A percentile compares a stretch with the other conserved stretches of the same genome.
These are phyloP conservation scores for Pythium phragmitis DNA, from an alignment of 352 stramenopile genomes.

Conservation along the genomic window DNA sequence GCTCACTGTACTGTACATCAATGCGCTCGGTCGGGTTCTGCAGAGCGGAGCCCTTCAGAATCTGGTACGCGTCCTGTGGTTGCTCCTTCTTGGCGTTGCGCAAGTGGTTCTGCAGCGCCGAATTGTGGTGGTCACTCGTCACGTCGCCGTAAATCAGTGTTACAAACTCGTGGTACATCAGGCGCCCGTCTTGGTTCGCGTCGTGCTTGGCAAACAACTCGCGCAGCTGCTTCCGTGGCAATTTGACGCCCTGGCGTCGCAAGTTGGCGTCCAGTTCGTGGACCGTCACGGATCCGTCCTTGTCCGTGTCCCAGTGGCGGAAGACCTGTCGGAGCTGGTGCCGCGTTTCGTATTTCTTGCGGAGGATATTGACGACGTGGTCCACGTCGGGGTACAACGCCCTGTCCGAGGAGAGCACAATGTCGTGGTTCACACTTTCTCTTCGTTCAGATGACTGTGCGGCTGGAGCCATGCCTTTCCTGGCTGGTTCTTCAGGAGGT, in stretches of 20 bases:
- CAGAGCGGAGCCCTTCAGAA: slow-evolving; percentile 32
- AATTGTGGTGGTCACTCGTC: slow-evolving; percentile 20
- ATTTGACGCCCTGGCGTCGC: slow-evolving; percentile 38
- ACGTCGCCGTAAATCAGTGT: slow-evolving; percentile 38
- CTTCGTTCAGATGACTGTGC: background rate
- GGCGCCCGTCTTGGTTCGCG: slow-evolving; percentile 34
- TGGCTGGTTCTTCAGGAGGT: background rate
- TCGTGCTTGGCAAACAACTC: slow-evolving; percentile 47
- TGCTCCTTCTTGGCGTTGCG: slow-evolving; percentile 9
- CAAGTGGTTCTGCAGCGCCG: slow-evolving; percentile 21
- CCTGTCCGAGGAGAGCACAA: slow-evolving; percentile 15
- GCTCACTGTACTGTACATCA: slow-evolving; percentile 13
- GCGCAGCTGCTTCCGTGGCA: slow-evolving; percentile 35
- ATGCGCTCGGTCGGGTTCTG: slow-evolving; percentile 18
- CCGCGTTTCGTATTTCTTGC: slow-evolving; percentile 46
- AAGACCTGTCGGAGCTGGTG: slow-evolving; percentile 45
- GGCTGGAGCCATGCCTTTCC: background rate
- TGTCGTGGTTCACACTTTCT: slow-evolving; percentile 5
- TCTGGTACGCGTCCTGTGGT: slow-evolving; percentile 32
- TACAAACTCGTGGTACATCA: slow-evolving; percentile 53
- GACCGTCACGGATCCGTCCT: slow-evolving; percentile 46
- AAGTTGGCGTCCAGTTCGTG: slow-evolving; percentile 48
- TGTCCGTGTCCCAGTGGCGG: slow-evolving; percentile 59
- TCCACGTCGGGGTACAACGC: slow-evolving; percentile 34
- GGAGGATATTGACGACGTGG: slow-evolving; percentile 42